Conservation (phyloP, 1,139 yeast genomes). For the Magnusiomyces fungicola region DNA sequence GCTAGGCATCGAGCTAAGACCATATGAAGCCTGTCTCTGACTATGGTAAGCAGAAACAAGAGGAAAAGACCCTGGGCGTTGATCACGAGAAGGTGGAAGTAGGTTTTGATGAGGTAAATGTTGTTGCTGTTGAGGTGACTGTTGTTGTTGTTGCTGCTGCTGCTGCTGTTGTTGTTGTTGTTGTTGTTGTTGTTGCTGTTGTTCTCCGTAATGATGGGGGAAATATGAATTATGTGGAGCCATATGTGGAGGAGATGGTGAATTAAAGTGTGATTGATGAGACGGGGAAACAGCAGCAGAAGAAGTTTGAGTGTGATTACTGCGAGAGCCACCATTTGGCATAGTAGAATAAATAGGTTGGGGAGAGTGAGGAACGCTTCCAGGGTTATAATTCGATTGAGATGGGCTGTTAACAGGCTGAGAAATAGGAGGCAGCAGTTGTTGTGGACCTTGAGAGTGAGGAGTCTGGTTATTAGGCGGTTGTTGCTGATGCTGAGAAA, state of each 20-base stretch:
- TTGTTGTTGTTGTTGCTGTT: no score
- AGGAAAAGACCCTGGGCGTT: conserved; percentile 29
- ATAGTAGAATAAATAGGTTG: background rate
- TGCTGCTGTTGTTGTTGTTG: conserved; percentile 10
- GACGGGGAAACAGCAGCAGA: conserved; percentile 2
- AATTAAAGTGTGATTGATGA: background rate
- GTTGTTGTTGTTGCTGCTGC: conserved; percentile 9
- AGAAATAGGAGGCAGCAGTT: background rate
- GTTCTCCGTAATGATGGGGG: conserved; percentile 8
- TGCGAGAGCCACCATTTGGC: background rate
- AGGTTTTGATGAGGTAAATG: conserved; percentile 5
- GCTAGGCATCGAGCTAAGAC: conserved; percentile 14
- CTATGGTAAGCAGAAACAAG: conserved; percentile 15
- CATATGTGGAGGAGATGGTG: background rate
- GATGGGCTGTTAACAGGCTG: background rate
- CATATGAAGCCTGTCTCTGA: conserved; percentile 11
- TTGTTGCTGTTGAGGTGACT: conserved; percentile 11
- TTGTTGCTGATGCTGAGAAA: background rate
- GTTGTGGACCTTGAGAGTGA: background rate
- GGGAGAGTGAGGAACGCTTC: conserved; percentile 4
- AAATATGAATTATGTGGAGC: background rate
- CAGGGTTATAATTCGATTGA: background rate
- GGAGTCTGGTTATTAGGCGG: background rate
- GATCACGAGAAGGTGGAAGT: conserved; percentile 23
- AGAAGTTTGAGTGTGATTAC: background rate